phyloP scores from a whole-genome alignment of 2,329 filamentous ascomycete genomes.

The Ceratocystis huliohia region DNA sequence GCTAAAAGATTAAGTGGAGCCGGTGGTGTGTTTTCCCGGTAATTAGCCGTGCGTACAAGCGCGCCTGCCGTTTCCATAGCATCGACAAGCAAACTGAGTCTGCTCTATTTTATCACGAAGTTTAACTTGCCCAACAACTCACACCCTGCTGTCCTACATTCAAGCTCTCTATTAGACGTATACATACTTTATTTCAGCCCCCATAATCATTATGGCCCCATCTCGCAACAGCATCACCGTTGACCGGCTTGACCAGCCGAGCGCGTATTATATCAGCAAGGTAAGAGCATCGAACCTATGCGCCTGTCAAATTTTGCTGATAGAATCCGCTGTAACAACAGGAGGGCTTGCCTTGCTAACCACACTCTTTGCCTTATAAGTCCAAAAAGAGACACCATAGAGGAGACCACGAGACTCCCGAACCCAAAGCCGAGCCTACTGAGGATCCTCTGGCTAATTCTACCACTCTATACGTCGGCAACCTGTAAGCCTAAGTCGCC shows the following conservation, averaged over 20 bases:
- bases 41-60: not conserved
- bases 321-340: not conserved
- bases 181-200: not conserved
- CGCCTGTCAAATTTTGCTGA: not conserved
- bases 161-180: not conserved
- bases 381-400: slow-evolving; percentile 35
- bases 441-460: slow-evolving; percentile 69
- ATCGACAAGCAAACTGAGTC: not conserved
- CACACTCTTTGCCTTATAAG: slow-evolving; percentile 28
- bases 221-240: slow-evolving; percentile 57
- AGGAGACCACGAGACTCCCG: slow-evolving; percentile 45
- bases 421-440: slow-evolving; percentile 36
- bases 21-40: not conserved
- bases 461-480: slow-evolving; percentile 94
- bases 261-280: slow-evolving; percentile 79
- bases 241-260: slow-evolving; percentile 84
- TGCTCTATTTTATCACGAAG: slow-evolving; percentile 1
- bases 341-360: slow-evolving; percentile 22
- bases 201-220: slow-evolving; percentile 9
- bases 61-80: slow-evolving; percentile 12
- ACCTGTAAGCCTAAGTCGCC: slow-evolving; percentile 46
- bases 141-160: not conserved
- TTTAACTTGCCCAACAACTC: not conserved
- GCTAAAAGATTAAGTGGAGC: slow-evolving; percentile 7
- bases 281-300: slow-evolving; percentile 36